phyloP scores from a whole-genome alignment of 805 yeast species.

The Maudiozyma turicensis region DNA sequence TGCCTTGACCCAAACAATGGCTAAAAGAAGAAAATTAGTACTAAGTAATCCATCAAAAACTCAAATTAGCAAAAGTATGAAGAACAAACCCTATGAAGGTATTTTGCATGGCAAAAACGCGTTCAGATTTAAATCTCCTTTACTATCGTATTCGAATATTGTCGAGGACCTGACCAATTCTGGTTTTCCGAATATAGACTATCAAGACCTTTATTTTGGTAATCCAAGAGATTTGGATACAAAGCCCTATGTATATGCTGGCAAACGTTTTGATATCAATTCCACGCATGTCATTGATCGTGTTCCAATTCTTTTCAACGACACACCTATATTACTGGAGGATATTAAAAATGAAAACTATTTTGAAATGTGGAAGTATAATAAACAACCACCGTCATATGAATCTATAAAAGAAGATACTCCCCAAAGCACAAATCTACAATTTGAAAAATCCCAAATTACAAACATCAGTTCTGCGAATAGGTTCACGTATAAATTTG shows the following conservation, averaged over 20 bases:
- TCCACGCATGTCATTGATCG: slow-evolving; percentile 32
- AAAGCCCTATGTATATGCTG: slow-evolving; percentile 56
- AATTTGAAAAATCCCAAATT: slow-evolving; percentile 38
- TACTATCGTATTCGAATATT: slow-evolving; percentile 28
- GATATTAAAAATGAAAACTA: not conserved
- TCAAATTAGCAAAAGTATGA: not conserved
- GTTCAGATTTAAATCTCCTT: slow-evolving; percentile 10
- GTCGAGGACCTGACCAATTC: slow-evolving; percentile 37
- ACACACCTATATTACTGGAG: slow-evolving; percentile 8
- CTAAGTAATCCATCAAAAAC: not conserved
- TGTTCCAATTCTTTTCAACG: slow-evolving; percentile 21
- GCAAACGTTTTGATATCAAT: slow-evolving; percentile 44
- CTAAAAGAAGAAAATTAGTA: slow-evolving; percentile 7
- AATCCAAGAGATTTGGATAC: slow-evolving; percentile 41
- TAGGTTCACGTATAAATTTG: slow-evolving; percentile 11
- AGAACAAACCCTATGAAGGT: not conserved
- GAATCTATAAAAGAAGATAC: slow-evolving; percentile 21
- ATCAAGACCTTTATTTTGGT: slow-evolving; percentile 56
- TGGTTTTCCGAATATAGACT: slow-evolving; percentile 44
- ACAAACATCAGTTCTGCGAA: slow-evolving; percentile 16
- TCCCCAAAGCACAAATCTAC: slow-evolving; percentile 5
- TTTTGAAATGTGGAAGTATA: slow-evolving; percentile 37
- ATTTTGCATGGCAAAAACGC: slow-evolving; percentile 2
- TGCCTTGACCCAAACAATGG: slow-evolving; percentile 17
- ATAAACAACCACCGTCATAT: slow-evolving; percentile 39